phyloP scores from a whole-genome alignment of 495 filamentous ascomycete species.

The Cenococcum geophilum region DNA sequence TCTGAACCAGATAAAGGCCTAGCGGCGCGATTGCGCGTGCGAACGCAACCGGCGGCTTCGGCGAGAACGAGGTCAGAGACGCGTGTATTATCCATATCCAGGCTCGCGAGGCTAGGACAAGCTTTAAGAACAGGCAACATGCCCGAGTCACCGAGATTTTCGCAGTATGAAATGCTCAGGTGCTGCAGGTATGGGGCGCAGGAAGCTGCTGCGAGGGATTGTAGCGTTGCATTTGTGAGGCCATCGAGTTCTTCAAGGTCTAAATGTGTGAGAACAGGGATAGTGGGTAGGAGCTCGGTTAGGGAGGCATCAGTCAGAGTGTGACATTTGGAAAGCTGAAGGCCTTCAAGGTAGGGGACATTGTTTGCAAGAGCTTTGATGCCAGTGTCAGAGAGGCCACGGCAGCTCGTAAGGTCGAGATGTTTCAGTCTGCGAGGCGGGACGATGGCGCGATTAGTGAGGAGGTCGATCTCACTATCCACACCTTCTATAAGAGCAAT shows the following conservation, averaged over 20 bases:
- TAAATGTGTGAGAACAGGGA: conserved; percentile 72
- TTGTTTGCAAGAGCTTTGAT: conserved; percentile 62
- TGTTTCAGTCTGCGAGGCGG: conserved; percentile 75
- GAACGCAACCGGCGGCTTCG: conserved; percentile 73
- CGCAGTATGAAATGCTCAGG: conserved; percentile 85
- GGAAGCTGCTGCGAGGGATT: conserved; percentile 65
- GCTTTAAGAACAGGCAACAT: conserved; percentile 76
- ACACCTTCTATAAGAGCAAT: conserved; percentile 65
- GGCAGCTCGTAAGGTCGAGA: conserved; percentile 76
- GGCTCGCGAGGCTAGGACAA: conserved; percentile 59
- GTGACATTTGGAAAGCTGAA: conserved; percentile 69
- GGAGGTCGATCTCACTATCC: conserved; percentile 66
- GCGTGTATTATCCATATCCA: conserved; percentile 92
- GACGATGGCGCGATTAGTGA: conserved; percentile 69
- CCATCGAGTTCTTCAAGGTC: conserved; percentile 81
- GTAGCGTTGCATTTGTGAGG: conserved; percentile 67
- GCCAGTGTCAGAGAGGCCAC: conserved; percentile 61
- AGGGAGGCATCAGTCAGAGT: conserved; percentile 68
- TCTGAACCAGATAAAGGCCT: conserved; percentile 40
- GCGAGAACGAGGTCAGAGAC: conserved; percentile 80
- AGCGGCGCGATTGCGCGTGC: conserved; percentile 50
- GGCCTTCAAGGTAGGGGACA: conserved; percentile 71
- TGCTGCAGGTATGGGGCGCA: conserved; percentile 67
- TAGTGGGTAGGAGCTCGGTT: conserved; percentile 63
- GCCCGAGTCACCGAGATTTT: conserved; percentile 73